These are phyloP conservation scores for Irpex lacteus DNA, from an alignment of 1,284 basidiomycete species.

Conservation along the genomic window DNA sequence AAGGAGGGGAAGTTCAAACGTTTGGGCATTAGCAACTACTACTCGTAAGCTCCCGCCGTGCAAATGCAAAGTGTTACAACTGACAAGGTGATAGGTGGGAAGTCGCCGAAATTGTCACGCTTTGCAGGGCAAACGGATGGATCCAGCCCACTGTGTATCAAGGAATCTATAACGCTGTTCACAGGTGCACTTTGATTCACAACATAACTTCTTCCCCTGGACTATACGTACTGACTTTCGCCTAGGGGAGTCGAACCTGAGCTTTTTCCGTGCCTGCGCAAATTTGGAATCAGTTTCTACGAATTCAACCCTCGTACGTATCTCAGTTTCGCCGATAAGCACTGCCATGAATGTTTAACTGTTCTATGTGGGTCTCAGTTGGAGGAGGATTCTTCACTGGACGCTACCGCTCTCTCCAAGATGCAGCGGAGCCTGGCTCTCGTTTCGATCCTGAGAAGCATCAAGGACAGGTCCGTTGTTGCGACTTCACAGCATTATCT, in stretches of 20 bases:
- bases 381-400: conserved; percentile 40
- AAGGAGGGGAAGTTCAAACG: conserved; percentile 41
- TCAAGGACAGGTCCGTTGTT: conserved; percentile 28
- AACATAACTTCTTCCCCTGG: not conserved
- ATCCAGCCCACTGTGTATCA: conserved; percentile 70
- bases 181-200: conserved; percentile 28
- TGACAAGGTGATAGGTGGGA: conserved; percentile 38
- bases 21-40: conserved; percentile 54
- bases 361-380: conserved; percentile 18
- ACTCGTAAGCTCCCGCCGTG: conserved; percentile 27
- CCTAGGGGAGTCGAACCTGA: conserved; percentile 49
- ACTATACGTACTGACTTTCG: not conserved
- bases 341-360: not conserved
- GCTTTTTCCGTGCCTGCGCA: conserved; percentile 61
- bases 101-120: conserved; percentile 61
- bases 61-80: not conserved
- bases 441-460: conserved; percentile 35
- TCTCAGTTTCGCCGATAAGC: not conserved
- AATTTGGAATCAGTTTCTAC: conserved; percentile 61
- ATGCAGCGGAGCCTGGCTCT: conserved; percentile 34
- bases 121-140: conserved; percentile 53
- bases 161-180: conserved; percentile 57
- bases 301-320: conserved; percentile 48
- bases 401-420: conserved; percentile 27
- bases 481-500: not conserved